Evolutionary conservation across 805 yeast species (phyloP), one percentile per base, ranked within the genome.

Genomic region (Monosporozyma aerobia): DNA sequence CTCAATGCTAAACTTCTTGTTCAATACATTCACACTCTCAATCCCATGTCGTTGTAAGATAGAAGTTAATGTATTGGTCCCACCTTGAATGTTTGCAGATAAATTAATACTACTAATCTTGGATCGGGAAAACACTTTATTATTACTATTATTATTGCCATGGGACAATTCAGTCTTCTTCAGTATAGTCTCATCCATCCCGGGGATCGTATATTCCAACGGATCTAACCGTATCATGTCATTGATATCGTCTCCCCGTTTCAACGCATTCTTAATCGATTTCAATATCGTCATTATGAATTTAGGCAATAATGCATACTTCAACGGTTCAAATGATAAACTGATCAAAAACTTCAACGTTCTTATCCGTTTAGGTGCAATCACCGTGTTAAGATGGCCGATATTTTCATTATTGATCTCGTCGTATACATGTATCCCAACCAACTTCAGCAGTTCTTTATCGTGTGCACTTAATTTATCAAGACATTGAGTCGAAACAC

Each of bases 321-420:
- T 67, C 7, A 73, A 54, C 1, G 80, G 77, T 49, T 75, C 81
- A 45, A 73, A 73, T 49, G 89, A 79, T 49, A 90, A 69, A 25
- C 90, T 81, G 44, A 78, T 77, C 50, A 92, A 74, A 61, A 92
- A 90, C 68, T 92, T 92, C 55, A 87, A 95, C 0, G 98, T 90
- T 58, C 97, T 74, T 58, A 86, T 64, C 16, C 86, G 75, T 55
- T 80, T 81, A 1, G 97, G 96, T 0, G 97, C 90, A 10, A 90
- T 78, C 7, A 86, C 70, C 0, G 79, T 65, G 59, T 80, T 78
- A 16, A 51, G 22, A 40, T 48, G 73, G 64, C 44, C 72, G 74
- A 11, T 47, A 37, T 8, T 40, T 1, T 27, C 25, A 14, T 54
- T 48, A 13, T 52, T 52, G 11, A 75, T 65, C 14, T 69, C 69